Percentiles rank a stretch among this genome's conserved stretches.
phyloP scores from a whole-genome alignment of 148 eudicot species.

The Linanthus parryae region DNA sequence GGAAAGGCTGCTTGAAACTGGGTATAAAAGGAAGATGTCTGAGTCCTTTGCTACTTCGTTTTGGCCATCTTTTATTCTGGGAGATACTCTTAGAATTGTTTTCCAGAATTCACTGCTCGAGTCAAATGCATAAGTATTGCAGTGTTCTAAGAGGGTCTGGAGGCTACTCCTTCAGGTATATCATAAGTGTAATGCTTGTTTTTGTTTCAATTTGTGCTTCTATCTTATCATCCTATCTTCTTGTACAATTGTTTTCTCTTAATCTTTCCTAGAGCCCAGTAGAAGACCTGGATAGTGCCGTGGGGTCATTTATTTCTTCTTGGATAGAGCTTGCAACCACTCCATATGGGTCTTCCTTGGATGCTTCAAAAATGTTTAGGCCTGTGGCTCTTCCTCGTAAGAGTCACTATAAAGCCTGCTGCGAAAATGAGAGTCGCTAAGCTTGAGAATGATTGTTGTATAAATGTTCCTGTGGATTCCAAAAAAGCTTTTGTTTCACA shows the following conservation, averaged over 20 bases:
- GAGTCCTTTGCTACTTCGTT: conserved; percentile 55
- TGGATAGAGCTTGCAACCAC: conserved; percentile 89
- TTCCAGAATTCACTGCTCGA: conserved; percentile 92
- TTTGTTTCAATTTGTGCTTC: background rate
- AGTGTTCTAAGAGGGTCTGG: conserved; percentile 96
- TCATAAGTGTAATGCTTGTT: background rate
- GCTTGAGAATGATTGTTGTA: conserved; percentile 42
- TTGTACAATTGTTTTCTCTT: background rate
- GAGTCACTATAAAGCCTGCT: conserved; percentile 71
- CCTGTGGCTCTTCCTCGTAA: conserved; percentile 84
- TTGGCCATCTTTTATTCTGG: conserved; percentile 91
- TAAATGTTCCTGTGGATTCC: conserved; percentile 27
- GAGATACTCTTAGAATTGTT: conserved; percentile 85
- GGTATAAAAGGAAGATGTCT: conserved; percentile 49
- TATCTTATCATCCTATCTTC: background rate
- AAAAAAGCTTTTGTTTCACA: conserved; percentile 33
- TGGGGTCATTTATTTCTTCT: conserved; percentile 53
- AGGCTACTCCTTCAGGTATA: conserved; percentile 66
- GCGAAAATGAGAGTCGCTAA: conserved; percentile 85
- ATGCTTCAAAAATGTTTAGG: conserved; percentile 90
- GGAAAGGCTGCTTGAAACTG: conserved; percentile 95
- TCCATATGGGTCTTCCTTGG: conserved; percentile 87
- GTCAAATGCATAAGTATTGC: conserved; percentile 77
- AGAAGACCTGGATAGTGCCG: conserved; percentile 66
- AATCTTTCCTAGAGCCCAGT: conserved; percentile 45